phyloP scores from a whole-genome alignment of 2,329 filamentous ascomycete genomes.

The Monosporascus sp. region DNA sequence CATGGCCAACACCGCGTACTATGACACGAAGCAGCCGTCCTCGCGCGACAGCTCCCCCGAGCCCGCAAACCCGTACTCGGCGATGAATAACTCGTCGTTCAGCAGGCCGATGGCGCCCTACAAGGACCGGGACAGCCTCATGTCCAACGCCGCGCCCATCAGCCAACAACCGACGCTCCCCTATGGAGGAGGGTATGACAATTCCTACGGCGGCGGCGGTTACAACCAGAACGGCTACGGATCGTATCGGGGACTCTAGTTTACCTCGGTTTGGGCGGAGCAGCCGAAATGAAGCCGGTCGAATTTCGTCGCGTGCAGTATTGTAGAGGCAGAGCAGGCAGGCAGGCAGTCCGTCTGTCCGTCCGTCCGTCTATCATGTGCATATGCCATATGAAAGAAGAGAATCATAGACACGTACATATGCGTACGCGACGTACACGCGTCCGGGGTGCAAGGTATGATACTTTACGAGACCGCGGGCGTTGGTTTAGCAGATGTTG shows the following conservation, averaged over 20 bases:
- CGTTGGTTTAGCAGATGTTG: too few species aligned
- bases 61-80: conserved; percentile 20
- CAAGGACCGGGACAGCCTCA: conserved; percentile 32
- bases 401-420: neutral
- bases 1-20: conserved; percentile 32
- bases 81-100: conserved; percentile 6
- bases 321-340: too few species aligned
- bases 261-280: neutral
- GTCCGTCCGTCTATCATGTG: conserved; percentile 1
- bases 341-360: neutral
- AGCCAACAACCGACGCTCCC: conserved; percentile 31
- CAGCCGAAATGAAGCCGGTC: too few species aligned
- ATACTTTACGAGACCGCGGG: too few species aligned
- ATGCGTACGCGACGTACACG: conserved; percentile 2
- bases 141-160: conserved; percentile 36
- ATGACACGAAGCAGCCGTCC: conserved; percentile 23
- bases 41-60: conserved; percentile 25
- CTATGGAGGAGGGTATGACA: conserved; percentile 16
- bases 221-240: neutral
- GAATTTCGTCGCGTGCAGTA: too few species aligned
- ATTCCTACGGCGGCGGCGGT: conserved; percentile 9
- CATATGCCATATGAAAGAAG: too few species aligned
- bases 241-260: neutral
- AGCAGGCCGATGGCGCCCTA: conserved; percentile 20
- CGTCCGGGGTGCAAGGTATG: too few species aligned